Conservation (phyloP, 192 early-diverging fungal species). For the Lunasporangiospora selenospora region DNA sequence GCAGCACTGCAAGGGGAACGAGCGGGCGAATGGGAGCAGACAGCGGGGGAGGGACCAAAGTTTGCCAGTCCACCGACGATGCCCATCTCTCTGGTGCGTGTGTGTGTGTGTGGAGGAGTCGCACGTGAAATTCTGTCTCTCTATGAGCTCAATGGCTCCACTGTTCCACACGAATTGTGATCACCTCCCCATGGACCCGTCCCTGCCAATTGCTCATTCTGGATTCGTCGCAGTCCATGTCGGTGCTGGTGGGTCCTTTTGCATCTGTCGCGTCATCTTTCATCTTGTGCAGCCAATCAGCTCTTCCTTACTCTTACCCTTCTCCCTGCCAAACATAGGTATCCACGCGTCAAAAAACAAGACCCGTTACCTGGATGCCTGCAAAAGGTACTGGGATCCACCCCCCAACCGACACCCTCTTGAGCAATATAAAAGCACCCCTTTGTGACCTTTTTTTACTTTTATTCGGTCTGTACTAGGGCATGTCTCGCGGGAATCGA, state of each 20-base stretch:
- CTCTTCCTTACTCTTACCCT: neutral
- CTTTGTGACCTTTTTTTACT: neutral
- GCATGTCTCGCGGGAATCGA: conserved; percentile 46
- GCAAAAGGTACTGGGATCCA: conserved; percentile 24
- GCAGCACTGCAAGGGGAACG: neutral
- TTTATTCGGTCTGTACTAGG: conserved; percentile 5
- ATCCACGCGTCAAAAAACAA: conserved; percentile 43
- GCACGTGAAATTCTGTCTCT: neutral
- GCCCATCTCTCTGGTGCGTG: too few species aligned
- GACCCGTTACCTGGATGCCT: conserved; percentile 24
- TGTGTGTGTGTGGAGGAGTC: too few species aligned
- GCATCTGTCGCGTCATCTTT: too few species aligned
- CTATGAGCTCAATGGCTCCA: conserved; percentile 1
- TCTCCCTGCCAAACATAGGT: conserved; percentile 12
- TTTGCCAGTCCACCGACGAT: too few species aligned
- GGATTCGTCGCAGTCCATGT: conserved; percentile 62
- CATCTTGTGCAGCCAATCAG: neutral
- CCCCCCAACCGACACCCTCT: neutral
- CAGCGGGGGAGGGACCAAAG: too few species aligned
- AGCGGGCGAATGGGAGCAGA: conserved; percentile 1
- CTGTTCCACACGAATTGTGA: neutral
- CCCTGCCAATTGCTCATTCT: neutral
- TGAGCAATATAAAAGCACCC: too few species aligned
- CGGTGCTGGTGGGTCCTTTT: conserved; percentile 59
- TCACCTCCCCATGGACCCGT: neutral